Evolutionary conservation across 2,329 filamentous ascomycete species (phyloP).

Genomic region (Curvularia hawaiiensis): DNA sequence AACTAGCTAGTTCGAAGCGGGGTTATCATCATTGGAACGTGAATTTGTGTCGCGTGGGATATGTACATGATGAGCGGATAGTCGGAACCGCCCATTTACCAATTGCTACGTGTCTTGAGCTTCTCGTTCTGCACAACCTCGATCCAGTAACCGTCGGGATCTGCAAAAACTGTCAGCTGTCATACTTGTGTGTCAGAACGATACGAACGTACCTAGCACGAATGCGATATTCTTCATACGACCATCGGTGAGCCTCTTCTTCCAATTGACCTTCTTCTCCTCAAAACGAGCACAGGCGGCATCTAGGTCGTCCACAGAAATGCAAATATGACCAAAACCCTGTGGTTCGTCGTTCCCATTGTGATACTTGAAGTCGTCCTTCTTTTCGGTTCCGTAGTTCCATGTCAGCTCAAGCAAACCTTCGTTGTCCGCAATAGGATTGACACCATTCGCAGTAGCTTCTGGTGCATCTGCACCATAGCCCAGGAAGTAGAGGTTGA

Average conservation of each 20-base stretch:
- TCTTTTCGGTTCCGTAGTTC: constrained; percentile 83
- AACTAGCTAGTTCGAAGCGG: constrained; percentile 13
- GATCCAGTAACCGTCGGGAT: constrained; percentile 84
- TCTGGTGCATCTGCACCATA: constrained; percentile 63
- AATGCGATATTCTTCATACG: constrained; percentile 94
- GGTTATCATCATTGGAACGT: constrained; percentile 22
- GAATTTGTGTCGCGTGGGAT: constrained; percentile 19
- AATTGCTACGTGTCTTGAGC: constrained; percentile 54
- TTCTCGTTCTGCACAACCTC: constrained; percentile 78
- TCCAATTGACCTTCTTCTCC: constrained; percentile 80
- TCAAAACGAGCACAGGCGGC: constrained; percentile 88
- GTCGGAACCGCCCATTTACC: constrained; percentile 34
- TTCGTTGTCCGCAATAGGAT: constrained; percentile 70
- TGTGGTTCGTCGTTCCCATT: constrained; percentile 90
- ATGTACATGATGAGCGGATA: constrained; percentile 15
- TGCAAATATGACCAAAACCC: constrained; percentile 91
- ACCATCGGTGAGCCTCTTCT: constrained; percentile 93
- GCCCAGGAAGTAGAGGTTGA: constrained; percentile 92
- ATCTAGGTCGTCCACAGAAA: constrained; percentile 87
- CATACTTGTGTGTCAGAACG: not conserved
- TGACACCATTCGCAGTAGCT: constrained; percentile 60
- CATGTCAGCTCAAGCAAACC: constrained; percentile 90
- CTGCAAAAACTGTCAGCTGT: constrained; percentile 31
- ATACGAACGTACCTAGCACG: constrained; percentile 62
- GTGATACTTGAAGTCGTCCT: constrained; percentile 84